Evolutionary conservation across 345 rosid genomes (phyloP), one percentile per base, ranked within the genome.

Genomic region (Camelina sativa): DNA sequence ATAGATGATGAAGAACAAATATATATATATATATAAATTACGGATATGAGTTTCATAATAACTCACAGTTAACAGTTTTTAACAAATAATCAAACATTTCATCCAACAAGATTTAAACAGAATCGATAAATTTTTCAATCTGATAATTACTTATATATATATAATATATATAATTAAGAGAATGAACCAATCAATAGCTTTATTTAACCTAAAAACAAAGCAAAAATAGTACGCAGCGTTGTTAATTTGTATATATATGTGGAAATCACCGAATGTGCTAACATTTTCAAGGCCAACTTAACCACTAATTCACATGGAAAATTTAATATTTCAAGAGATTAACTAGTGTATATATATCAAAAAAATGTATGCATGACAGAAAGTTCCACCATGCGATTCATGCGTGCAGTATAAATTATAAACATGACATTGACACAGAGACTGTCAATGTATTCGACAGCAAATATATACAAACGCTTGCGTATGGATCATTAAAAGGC

Each of bases 401-500:
- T 25, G 23, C 15, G 30, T 59, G 54, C 65, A 41, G 5, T 11
- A 16, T 17, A 69, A 25, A 28, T 52, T n/a, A 46, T 46, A n/a
- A 46, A 46, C 51, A 46, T 46, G 51, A 46, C 51, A 46, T n/a
- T 46, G 48, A 44, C 48, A 53, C 10, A 53, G 16, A 44, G 48
- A 13, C 48, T 44, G 48, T 44, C 34, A 52, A 43, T 28, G 46
- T 12, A 43, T 59, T 7, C 20, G 43, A 56, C 64, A 28, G 62
- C 44, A 17, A 17, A 28, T 59, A 51, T 28, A 28, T 59, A 51
- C 17, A 59, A 34, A 70, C 6, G 48, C 50, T 60, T 58, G 47
- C 35, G 23, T 46, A 32, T 32, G 56, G 65, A 46, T 58, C 10
- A 60, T n/a, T n/a, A 71, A 48, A 62, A 23, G 53, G 62, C 69